Conservation (phyloP, 306 rosid genomes). For the Pyrus communis region DNA sequence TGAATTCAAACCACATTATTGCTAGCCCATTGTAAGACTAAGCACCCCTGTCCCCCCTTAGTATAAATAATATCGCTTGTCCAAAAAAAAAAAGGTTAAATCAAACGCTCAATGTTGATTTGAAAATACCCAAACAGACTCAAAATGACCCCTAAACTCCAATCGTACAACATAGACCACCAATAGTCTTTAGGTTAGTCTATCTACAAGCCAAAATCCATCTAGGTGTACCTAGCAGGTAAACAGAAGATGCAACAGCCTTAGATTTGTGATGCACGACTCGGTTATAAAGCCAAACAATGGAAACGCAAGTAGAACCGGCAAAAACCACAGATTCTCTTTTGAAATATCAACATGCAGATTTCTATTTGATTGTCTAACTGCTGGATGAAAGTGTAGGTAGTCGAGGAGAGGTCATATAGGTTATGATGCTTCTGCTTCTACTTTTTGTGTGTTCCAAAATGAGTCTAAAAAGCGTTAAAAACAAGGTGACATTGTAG, state of each 20-base stretch:
- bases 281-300: neutral
- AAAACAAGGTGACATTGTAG: neutral
- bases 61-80: too few relatives aligned
- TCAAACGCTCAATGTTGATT: too few relatives aligned
- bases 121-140: neutral
- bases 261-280: neutral
- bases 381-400: neutral
- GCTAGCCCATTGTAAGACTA: too few relatives aligned
- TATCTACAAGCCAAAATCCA: neutral
- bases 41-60: too few relatives aligned
- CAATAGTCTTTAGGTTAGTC: neutral
- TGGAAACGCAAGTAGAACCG: neutral
- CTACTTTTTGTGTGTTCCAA: neutral
- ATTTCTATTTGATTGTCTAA: neutral
- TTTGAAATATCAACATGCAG: neutral
- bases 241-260: neutral
- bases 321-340: neutral
- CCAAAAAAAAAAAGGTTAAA: too few relatives aligned
- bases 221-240: neutral
- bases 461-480: neutral
- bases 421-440: neutral
- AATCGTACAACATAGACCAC: neutral
- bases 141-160: neutral
- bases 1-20: too few relatives aligned
- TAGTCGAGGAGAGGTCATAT: neutral